Base-by-base conservation (phyloP, 352 stramenopile genomes). In the Phytophthora cajani region DNA sequence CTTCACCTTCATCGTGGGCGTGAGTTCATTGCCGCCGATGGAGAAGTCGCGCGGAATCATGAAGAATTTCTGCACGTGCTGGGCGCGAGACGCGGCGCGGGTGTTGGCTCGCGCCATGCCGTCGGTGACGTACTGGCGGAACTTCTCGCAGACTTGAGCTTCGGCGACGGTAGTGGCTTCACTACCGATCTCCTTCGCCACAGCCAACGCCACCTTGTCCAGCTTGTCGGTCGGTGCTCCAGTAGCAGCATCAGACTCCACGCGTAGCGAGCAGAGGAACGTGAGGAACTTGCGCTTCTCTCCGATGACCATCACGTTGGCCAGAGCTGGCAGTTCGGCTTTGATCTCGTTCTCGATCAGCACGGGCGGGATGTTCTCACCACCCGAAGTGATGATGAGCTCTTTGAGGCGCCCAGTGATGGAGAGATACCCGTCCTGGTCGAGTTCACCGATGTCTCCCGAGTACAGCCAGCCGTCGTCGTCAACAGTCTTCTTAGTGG, bases 381-480 rank as follows among this genome's bases (percentile, higher is more conserved):
- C 91, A 50, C 93, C 91, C 5, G 90, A 90, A 8, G 92, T 98
- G 72, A 97, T 96, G 76, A 98, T 97, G 32, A 98, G 74, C 68
- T 98, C 92, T 71, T 98, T 98, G 71, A 98, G 93, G 30, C 94
- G 90, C n/a, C 93, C 94, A 3, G 93, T 98, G 70, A 98, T 96
- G 10, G 66, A 72, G 51, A 97, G 69, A 69, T 98, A 98, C 21
- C 94, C 86, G 60, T 92, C 84, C 7, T 87, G 71, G 54, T 96
- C 89, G 19, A 96, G 85, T 25, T 71, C 60, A 4, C 84, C 93
- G 12, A 97, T 84, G 62, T 98, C 94, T 14, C 92, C 95, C 2
- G 84, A 95, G 65, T 96, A 77, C 5, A 98, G 73, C 87, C 90
- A 98, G 27, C 94, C 94, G 16, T 98, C 84, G 9, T 85, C 80